Percentiles rank a stretch among this genome's conserved stretches.
Conservation (phyloP, 192 early-diverging fungal genomes). For the Rhizoclosmatium sp. region DNA sequence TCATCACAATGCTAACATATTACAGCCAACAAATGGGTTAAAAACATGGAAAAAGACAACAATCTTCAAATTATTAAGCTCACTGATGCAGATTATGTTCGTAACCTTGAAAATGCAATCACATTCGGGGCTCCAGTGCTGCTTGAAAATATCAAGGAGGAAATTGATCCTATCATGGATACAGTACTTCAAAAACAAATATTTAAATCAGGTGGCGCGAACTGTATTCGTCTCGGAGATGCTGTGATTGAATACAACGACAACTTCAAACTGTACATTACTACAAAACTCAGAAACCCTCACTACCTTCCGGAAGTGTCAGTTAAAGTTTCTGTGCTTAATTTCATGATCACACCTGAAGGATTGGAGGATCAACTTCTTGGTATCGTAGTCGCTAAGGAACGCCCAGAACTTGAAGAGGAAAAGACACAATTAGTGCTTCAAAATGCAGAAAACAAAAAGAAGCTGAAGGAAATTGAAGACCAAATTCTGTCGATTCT, state of each 20-base stretch:
- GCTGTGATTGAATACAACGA: conserved; percentile 69
- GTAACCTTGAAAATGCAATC: conserved; percentile 69
- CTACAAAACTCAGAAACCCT: conserved; percentile 71
- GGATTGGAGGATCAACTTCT: conserved; percentile 72
- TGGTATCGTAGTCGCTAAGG: conserved; percentile 69
- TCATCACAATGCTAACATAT: not conserved
- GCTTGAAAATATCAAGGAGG: conserved; percentile 73
- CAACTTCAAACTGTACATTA: conserved; percentile 68
- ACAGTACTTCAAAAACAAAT: conserved; percentile 68
- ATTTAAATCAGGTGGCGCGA: conserved; percentile 68
- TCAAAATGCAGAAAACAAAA: conserved; percentile 69
- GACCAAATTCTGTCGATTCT: conserved; percentile 69
- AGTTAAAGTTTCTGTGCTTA: conserved; percentile 71
- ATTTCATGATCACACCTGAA: conserved; percentile 77
- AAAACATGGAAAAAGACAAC: conserved; percentile 72
- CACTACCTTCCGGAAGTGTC: conserved; percentile 70
- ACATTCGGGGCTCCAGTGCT: conserved; percentile 68
- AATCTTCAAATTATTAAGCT: conserved; percentile 70
- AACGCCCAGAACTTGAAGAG: conserved; percentile 71
- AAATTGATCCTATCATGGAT: conserved; percentile 70
- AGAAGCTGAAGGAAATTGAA: conserved; percentile 71
- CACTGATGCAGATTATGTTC: conserved; percentile 65
- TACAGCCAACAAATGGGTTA: conserved; percentile 71
- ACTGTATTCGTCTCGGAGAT: conserved; percentile 67
- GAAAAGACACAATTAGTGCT: conserved; percentile 73